Base-by-base conservation (phyloP, 2,329 filamentous ascomycete species). In the Chrysosporium keratinophilum region DNA sequence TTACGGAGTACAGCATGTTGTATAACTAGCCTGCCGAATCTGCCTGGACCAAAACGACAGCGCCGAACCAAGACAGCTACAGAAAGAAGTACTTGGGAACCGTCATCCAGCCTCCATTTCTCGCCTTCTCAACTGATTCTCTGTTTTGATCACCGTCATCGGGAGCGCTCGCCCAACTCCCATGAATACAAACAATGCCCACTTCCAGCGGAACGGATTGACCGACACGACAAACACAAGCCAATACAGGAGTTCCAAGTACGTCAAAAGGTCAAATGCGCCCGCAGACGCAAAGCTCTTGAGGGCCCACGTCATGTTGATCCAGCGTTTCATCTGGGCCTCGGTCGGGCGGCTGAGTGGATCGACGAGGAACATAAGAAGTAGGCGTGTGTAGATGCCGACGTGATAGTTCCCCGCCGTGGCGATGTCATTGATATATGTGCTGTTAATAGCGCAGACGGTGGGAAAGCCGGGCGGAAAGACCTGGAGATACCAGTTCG, bases 131-230 rank as follows among this genome's bases (percentile, higher is more conserved):
- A 86, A 58, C 56, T 66, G 71, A 60, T 84, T 78, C 70, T 94
- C 88, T 14, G 78, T 71, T 59, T 78, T 72, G 0, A 91, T 82
- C 23, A 93, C 74, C 12, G 71, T 74, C 67, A 79, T 75, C 0
- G 88, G 88, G 45, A 93, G 64, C 17, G 74, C 74, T 42, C 79
- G 75, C 0, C 85, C 87, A 31, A 91, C 66, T 0, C 88, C 88
- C 56, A 85, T 85, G 62, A 94, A 83, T 14, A 94, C 87, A 65
- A 94, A 94, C 0, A 83, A 65, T 0, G 84, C 86, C 88, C 88
- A 94, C 73, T 94, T 94, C 87, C 88, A 94, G 7, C 88, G 74
- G 68, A 94, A 94, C 0, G 88, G 88, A 64, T 94, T 94, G 62
- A 93, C 78, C 3, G 78, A 72, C 41, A 91, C 81, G 54, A 84